Conservation (phyloP, 1,284 basidiomycete genomes). For the Malassezia equina region DNA sequence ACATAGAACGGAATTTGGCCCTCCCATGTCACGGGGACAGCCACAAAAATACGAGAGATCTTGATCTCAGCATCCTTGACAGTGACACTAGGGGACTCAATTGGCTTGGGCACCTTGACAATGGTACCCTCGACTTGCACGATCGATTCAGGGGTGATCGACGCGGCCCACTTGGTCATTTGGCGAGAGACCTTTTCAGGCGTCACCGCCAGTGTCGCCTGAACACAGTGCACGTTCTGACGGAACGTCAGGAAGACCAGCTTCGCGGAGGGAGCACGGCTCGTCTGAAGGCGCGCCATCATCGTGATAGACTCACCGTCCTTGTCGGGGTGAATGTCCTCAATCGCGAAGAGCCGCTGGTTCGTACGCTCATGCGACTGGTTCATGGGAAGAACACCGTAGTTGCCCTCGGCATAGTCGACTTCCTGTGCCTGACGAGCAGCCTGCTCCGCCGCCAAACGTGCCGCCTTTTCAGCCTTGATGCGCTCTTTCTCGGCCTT, state of each 20-base stretch:
- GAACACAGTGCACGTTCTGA: slow-evolving; percentile 78
- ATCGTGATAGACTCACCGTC: slow-evolving; percentile 73
- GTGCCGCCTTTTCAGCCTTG: slow-evolving; percentile 70
- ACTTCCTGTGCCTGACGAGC: slow-evolving; percentile 65
- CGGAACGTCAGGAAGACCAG: slow-evolving; percentile 90
- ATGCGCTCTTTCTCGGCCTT: slow-evolving; percentile 66
- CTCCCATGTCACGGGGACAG: slow-evolving; percentile 60
- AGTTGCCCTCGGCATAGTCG: slow-evolving; percentile 76
- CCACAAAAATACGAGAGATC: slow-evolving; percentile 71
- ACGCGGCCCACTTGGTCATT: slow-evolving; percentile 87
- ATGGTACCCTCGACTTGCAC: slow-evolving; percentile 69
- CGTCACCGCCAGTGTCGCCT: slow-evolving; percentile 69
- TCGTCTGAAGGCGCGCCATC: slow-evolving; percentile 82
- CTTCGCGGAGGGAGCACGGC: slow-evolving; percentile 64
- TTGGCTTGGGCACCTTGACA: slow-evolving; percentile 62
- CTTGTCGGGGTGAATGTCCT: slow-evolving; percentile 58
- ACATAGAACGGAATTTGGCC: slow-evolving; percentile 70
- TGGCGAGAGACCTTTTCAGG: slow-evolving; percentile 83
- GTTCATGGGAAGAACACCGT: slow-evolving; percentile 81
- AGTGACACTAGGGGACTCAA: slow-evolving; percentile 78
- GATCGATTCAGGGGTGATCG: slow-evolving; percentile 75
- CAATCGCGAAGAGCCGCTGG: slow-evolving; percentile 56
- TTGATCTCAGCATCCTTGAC: slow-evolving; percentile 81
- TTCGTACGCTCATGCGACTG: slow-evolving; percentile 65
- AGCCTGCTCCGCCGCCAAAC: slow-evolving; percentile 65